Percentiles rank a stretch among this genome's conserved stretches.
Evolutionary conservation across 176 grass and related monocot species (phyloP).

Genomic region (Raddia guianensis): DNA sequence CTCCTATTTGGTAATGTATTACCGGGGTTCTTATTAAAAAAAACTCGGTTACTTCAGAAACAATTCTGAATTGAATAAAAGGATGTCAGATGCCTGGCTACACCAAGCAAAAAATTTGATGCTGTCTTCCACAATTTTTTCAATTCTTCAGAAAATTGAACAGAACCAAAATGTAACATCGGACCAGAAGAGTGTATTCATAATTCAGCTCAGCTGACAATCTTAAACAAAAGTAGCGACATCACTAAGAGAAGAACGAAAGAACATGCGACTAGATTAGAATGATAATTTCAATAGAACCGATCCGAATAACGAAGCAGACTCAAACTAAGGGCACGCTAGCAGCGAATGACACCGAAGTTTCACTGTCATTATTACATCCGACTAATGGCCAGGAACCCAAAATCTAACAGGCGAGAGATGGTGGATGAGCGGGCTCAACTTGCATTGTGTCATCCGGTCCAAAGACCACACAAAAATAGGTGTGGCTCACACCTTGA

Average conservation of each 20-base stretch:
- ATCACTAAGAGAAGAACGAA: not conserved
- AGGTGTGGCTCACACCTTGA: constrained; percentile 51
- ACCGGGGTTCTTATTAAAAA: too few species aligned
- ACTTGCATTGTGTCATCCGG: constrained; percentile 10
- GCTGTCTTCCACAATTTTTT: not conserved
- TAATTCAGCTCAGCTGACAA: not conserved
- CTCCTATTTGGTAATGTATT: too few species aligned
- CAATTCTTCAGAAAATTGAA: not conserved
- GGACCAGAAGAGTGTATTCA: not conserved
- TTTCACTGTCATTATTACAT: not conserved
- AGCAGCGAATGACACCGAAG: not conserved
- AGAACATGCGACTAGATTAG: not conserved
- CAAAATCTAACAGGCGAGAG: not conserved
- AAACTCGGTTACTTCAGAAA: not conserved
- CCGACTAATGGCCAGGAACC: not conserved
- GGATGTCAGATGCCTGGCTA: not conserved
- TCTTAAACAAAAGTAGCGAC: not conserved
- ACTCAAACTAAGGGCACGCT: not conserved
- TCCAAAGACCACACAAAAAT: not conserved
- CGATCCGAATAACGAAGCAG: not conserved
- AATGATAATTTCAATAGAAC: not conserved
- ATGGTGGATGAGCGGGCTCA: not conserved
- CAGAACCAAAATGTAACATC: not conserved
- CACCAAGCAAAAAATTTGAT: not conserved
- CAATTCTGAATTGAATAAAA: not conserved